Base-by-base conservation (phyloP, 1,284 basidiomycete species). In the Agroathelia rolfsii region DNA sequence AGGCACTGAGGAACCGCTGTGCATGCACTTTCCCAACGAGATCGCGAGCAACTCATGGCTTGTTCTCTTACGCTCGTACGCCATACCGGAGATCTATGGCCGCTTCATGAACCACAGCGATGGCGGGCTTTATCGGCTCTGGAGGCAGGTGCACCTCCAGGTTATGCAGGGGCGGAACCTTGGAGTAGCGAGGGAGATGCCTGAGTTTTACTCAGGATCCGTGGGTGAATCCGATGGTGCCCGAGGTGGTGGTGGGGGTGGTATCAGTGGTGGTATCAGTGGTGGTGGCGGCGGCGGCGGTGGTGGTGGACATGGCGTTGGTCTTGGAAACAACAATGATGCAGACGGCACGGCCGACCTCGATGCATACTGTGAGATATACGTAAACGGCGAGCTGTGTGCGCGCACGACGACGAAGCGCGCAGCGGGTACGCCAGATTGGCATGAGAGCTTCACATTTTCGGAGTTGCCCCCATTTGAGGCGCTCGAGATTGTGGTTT, bases 61-160 rank as follows among this genome's bases (percentile, higher is more conserved):
- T 24, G 70, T 75, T 18, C 68, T 87, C 28, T 60, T 87, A 26
- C 72, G 76, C 30, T 81, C 84, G 0, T 84, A 82, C 51, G 75
- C 84, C 4, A 64, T 69, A 33, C 76, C 83, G 1, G 83, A 87
- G 50, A 70, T 82, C 32, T 83, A 84, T 46, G 82, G 82, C 8
- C 64, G 66, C 36, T 59, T 63, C 48, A 58, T 65, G 38, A 64
- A 63, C 28, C 61, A 69, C n/a, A 45, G 56, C 25, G 77, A 80
- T 41, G 80, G 78, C 24, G 82, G 82, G 4, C 68, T 78, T 12
- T 87, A 85, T 50, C 74, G 83, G 34, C 81, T 87, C 70, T 87
- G 83, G 82, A 66, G 84, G 34, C 79, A 84, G 49, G 68, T 86
- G 20, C 74, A 83, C 41, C 59, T 86, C 10, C 67, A 66, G 16